Conservation (phyloP, 2,329 filamentous ascomycete genomes). For the Chaetomium olivaceum region DNA sequence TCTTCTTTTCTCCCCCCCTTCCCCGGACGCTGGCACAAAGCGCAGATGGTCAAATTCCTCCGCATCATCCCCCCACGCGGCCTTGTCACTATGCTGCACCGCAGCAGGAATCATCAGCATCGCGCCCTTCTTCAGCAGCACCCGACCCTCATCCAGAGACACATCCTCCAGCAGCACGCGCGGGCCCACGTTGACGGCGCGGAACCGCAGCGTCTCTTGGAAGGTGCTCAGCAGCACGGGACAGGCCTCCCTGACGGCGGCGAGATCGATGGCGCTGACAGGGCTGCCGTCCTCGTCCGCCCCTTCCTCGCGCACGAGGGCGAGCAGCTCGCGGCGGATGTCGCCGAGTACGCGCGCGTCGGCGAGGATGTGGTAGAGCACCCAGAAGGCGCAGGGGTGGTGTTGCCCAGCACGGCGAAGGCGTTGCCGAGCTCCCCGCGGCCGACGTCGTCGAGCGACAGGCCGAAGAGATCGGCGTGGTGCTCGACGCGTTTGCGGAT, state of each 20-base stretch:
- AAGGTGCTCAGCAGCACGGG: conserved; percentile 36
- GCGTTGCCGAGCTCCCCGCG: conserved; percentile 35
- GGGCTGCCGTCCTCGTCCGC: neutral
- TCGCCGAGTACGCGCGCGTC: conserved; percentile 29
- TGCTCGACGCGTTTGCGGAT: conserved; percentile 32
- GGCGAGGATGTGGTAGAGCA: conserved; percentile 34
- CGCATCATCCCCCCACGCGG: conserved; percentile 39
- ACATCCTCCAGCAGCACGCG: conserved; percentile 35
- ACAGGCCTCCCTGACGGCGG: conserved; percentile 30
- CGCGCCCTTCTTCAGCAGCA: conserved; percentile 31
- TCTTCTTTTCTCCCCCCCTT: neutral
- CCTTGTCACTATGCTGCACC: conserved; percentile 25
- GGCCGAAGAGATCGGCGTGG: conserved; percentile 24
- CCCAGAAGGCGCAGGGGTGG: conserved; percentile 32
- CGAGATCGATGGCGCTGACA: conserved; percentile 29
- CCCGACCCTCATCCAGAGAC: conserved; percentile 21
- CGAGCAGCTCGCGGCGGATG: conserved; percentile 29
- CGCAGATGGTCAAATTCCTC: conserved; percentile 37
- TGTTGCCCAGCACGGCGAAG: conserved; percentile 33
- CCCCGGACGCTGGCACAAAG: conserved; percentile 32
- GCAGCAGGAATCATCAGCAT: conserved; percentile 35
- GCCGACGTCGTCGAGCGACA: conserved; percentile 32
- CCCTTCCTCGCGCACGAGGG: conserved; percentile 21
- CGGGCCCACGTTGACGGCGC: conserved; percentile 28
- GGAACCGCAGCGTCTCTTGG: conserved; percentile 35